phyloP scores from a whole-genome alignment of 257 asterid genomes.

The Apocynum venetum region DNA sequence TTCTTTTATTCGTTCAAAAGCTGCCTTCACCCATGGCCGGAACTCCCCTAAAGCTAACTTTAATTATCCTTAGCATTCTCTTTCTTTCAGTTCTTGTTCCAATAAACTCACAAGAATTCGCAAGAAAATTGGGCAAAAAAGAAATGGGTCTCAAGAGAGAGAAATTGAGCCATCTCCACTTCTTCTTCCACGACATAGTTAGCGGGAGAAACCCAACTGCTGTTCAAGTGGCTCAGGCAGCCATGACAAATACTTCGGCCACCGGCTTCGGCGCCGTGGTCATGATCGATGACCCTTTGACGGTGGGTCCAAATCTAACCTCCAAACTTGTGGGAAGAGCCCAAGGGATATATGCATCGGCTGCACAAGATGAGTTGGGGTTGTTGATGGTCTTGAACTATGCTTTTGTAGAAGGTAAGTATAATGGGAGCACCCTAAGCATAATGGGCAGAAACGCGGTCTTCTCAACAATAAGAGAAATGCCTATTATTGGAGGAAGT shows the following conservation, averaged over 20 bases:
- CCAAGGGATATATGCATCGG: slow-evolving; percentile 35
- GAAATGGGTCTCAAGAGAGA: slow-evolving; percentile 19
- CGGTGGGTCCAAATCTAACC: slow-evolving; percentile 2
- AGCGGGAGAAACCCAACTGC: slow-evolving; percentile 34
- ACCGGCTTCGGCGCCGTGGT: slow-evolving; percentile 24
- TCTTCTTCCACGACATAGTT: slow-evolving; percentile 35
- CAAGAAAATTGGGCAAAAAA: slow-evolving; percentile 26
- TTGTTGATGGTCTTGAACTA: slow-evolving; percentile 13
- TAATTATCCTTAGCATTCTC: slow-evolving; percentile 13
- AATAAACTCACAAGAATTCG: slow-evolving; percentile 25
- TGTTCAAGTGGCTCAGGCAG: slow-evolving; percentile 21
- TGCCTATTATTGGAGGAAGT: slow-evolving; percentile 21
- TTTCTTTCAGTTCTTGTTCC: slow-evolving; percentile 5
- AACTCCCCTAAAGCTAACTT: neutral
- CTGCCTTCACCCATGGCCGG: neutral
- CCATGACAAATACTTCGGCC: slow-evolving; percentile 22
- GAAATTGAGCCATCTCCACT: slow-evolving; percentile 39
- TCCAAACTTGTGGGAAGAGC: slow-evolving; percentile 40
- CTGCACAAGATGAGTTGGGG: slow-evolving; percentile 14
- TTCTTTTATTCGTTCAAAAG: neutral
- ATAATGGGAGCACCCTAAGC: slow-evolving; percentile 10
- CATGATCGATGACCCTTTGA: slow-evolving; percentile 36
- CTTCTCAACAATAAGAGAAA: slow-evolving; percentile 2
- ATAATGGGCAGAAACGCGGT: slow-evolving; percentile 4
- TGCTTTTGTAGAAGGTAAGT: slow-evolving; percentile 17